Evolutionary conservation across 768 basidiomycete species (phyloP).

Genomic region (Udeniomyces megalosporus): DNA sequence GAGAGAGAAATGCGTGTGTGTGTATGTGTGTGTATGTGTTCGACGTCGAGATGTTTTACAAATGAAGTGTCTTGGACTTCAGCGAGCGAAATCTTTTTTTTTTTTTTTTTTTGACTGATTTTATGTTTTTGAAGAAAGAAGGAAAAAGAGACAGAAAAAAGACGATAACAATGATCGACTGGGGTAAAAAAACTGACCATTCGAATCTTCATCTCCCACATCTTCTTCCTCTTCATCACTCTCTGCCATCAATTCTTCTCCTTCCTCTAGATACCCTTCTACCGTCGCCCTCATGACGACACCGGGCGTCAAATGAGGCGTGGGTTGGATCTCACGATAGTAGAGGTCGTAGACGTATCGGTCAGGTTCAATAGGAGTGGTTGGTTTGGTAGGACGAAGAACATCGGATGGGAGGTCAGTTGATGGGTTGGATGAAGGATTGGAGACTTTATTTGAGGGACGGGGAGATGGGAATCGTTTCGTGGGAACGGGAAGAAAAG

Average conservation of each 20-base stretch:
- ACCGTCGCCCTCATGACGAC: background rate
- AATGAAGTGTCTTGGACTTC: too few species aligned
- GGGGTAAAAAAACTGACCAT: background rate
- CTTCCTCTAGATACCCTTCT: conserved; percentile 8
- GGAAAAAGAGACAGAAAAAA: background rate
- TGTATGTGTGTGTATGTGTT: too few species aligned
- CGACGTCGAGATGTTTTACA: too few species aligned
- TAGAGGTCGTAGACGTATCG: conserved; percentile 16
- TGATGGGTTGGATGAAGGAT: background rate
- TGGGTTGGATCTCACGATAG: background rate
- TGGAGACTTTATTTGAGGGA: conserved; percentile 5
- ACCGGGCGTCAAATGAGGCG: background rate
- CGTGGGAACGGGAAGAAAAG: background rate
- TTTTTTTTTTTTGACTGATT: too few species aligned
- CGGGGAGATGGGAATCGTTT: background rate
- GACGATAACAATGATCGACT: background rate
- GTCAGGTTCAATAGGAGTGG: background rate
- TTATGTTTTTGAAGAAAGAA: background rate
- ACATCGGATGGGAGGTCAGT: background rate
- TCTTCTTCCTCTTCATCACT: conserved; percentile 3
- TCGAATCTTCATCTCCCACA: conserved; percentile 13
- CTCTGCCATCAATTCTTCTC: conserved; percentile 3
- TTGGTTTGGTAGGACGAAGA: background rate
- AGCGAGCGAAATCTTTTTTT: too few species aligned
- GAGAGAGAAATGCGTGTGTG: too few species aligned